Evolutionary conservation across 139 green algal genomes (phyloP).

Genomic region (Micractinium sp.): DNA sequence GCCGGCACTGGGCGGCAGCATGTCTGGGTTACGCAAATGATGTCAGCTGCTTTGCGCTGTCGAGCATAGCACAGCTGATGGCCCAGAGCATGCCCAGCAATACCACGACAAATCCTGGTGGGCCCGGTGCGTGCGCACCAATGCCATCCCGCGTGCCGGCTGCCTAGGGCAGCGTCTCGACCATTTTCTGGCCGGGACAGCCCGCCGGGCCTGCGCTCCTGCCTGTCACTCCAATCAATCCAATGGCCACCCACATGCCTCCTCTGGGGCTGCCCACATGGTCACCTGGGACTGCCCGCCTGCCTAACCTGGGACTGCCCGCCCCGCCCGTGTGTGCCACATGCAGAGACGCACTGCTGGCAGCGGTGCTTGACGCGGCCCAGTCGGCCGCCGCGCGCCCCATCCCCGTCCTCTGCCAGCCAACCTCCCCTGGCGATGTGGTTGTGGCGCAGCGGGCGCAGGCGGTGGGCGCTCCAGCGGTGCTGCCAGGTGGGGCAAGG

Average conservation of each 20-base stretch:
- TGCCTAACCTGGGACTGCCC: too few relatives aligned
- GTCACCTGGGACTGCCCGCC: too few relatives aligned
- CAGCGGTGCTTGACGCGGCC: constrained; percentile 75
- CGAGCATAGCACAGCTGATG: background rate
- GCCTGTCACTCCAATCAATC: background rate
- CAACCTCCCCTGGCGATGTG: constrained; percentile 63
- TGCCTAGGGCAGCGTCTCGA: too few relatives aligned
- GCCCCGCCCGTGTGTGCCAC: too few relatives aligned
- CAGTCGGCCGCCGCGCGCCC: constrained; percentile 61
- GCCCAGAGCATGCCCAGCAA: too few relatives aligned
- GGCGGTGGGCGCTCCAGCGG: background rate
- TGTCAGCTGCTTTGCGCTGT: background rate
- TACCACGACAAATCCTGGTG: too few relatives aligned
- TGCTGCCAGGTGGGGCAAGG: constrained; percentile 2
- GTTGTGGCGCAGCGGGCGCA: constrained; percentile 43
- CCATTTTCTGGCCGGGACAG: background rate
- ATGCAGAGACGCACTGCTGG: constrained; percentile 70
- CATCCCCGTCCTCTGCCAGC: constrained; percentile 64
- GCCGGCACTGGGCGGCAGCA: background rate
- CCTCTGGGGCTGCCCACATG: too few relatives aligned
- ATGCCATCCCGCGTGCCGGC: too few relatives aligned
- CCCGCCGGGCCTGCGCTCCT: background rate
- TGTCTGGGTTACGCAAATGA: background rate
- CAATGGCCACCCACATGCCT: background rate
- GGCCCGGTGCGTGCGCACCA: too few relatives aligned